phyloP scores from a whole-genome alignment of 2,329 filamentous ascomycete species.

The Sporothrix globosa region DNA sequence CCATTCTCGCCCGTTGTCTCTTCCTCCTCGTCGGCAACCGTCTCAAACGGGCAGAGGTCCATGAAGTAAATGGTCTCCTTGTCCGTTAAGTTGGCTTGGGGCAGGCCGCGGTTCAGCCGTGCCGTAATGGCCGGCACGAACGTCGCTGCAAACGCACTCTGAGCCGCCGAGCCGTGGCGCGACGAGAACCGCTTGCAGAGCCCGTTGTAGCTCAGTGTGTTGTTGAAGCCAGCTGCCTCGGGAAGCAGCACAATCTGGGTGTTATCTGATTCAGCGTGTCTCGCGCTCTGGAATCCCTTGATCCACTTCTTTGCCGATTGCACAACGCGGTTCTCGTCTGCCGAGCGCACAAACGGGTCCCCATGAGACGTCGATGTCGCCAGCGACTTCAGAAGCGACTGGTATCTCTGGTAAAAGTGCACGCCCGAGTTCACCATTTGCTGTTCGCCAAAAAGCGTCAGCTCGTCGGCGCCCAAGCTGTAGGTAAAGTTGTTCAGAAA shows the following conservation, averaged over 20 bases:
- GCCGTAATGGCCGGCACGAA: constrained; percentile 70
- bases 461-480: constrained; percentile 53
- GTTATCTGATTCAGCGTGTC: constrained; percentile 14
- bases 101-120: constrained; percentile 70
- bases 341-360: constrained; percentile 55
- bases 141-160: constrained; percentile 60
- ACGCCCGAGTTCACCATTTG: constrained; percentile 75
- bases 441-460: constrained; percentile 68
- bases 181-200: constrained; percentile 72
- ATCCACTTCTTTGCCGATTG: constrained; percentile 74
- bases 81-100: constrained; percentile 65
- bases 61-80: constrained; percentile 72
- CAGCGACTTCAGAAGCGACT: constrained; percentile 53
- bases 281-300: constrained; percentile 66
- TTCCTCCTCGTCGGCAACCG: constrained; percentile 63
- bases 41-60: constrained; percentile 87
- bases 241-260: constrained; percentile 65
- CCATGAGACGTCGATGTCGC: constrained; percentile 35
- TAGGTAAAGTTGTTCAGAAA: constrained; percentile 77
- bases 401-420: constrained; percentile 76
- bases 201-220: constrained; percentile 73
- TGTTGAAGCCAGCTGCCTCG: constrained; percentile 70
- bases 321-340: constrained; percentile 48
- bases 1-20: constrained; percentile 42
- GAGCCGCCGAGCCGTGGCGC: constrained; percentile 53